Conservation (phyloP, 352 stramenopile genomes). For the Thalassiosira exigua region DNA sequence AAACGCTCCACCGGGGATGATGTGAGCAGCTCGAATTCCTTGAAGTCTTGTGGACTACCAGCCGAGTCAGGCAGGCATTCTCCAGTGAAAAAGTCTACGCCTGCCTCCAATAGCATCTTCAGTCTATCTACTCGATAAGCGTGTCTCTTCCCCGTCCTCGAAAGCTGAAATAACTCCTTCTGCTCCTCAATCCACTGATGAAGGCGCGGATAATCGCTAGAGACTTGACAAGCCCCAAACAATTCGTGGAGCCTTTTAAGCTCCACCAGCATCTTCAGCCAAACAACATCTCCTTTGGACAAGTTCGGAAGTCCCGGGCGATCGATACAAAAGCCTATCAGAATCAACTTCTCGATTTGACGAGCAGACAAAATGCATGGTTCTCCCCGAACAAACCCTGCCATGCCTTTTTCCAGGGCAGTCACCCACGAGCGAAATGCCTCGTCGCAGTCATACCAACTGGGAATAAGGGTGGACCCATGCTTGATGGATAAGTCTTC, state of each 20-base stretch:
- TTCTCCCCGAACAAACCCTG: constrained; percentile 34
- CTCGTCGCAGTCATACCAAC: constrained; percentile 31
- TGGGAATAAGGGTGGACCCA: constrained; percentile 46
- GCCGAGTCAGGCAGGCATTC: constrained; percentile 36
- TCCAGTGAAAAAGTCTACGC: constrained; percentile 56
- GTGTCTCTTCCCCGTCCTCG: constrained; percentile 34
- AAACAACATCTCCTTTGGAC: constrained; percentile 48
- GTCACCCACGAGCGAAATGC: constrained; percentile 34
- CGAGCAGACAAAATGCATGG: constrained; percentile 39
- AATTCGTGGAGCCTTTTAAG: constrained; percentile 43
- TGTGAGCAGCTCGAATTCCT: constrained; percentile 29
- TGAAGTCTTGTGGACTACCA: constrained; percentile 10
- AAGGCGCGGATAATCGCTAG: constrained; percentile 49
- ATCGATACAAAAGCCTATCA: constrained; percentile 57
- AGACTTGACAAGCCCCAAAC: constrained; percentile 53
- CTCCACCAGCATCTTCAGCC: constrained; percentile 47
- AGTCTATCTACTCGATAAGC: constrained; percentile 36
- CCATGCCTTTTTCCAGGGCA: constrained; percentile 34
- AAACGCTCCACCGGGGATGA: constrained; percentile 22
- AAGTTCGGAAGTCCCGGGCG: constrained; percentile 46
- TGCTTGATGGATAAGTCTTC: constrained; percentile 52
- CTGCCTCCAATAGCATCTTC: constrained; percentile 49
- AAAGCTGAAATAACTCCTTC: constrained; percentile 41
- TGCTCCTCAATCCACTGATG: constrained; percentile 49
- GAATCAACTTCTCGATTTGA: constrained; percentile 56